Conservation (phyloP, 108 stramenopile genomes). For the Cyclotella distinguenda region DNA sequence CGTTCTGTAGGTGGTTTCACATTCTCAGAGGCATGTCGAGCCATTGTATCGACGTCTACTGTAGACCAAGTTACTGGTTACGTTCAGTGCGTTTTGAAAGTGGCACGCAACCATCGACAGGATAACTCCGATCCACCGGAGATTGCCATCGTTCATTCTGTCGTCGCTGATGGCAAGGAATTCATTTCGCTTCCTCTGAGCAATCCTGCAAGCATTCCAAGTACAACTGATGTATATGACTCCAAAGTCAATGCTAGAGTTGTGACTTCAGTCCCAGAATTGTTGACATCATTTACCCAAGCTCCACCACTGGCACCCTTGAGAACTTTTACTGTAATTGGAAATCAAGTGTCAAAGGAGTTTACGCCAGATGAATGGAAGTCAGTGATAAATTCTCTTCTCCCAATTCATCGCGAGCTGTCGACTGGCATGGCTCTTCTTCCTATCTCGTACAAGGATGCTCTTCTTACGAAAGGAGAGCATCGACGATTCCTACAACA, state of each 20-base stretch:
- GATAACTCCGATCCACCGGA: not conserved
- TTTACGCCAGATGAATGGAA: conserved; percentile 31
- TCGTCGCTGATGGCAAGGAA: not conserved
- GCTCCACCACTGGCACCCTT: not conserved
- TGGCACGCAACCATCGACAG: conserved; percentile 12
- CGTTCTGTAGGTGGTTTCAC: conserved; percentile 43
- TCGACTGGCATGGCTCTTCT: conserved; percentile 34
- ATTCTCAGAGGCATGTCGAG: conserved; percentile 55
- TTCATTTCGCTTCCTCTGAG: not conserved
- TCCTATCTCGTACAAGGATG: conserved; percentile 17
- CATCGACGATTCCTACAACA: conserved; percentile 5
- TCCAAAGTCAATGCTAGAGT: not conserved
- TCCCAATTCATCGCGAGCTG: conserved; percentile 13
- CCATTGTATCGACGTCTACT: conserved; percentile 38
- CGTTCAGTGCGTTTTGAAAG: conserved; percentile 22
- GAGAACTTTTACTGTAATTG: conserved; percentile 17
- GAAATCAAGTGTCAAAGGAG: conserved; percentile 26
- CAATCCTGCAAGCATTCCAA: not conserved
- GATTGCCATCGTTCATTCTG: not conserved
- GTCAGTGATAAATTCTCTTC: conserved; percentile 15
- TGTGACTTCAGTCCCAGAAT: too few relatives aligned
- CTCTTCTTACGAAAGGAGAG: conserved; percentile 5
- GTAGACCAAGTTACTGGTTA: not conserved
- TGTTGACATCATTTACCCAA: not conserved
- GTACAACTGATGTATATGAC: not conserved